Conservation (phyloP, 2,329 filamentous ascomycete species). For the Neurospora sp. region DNA sequence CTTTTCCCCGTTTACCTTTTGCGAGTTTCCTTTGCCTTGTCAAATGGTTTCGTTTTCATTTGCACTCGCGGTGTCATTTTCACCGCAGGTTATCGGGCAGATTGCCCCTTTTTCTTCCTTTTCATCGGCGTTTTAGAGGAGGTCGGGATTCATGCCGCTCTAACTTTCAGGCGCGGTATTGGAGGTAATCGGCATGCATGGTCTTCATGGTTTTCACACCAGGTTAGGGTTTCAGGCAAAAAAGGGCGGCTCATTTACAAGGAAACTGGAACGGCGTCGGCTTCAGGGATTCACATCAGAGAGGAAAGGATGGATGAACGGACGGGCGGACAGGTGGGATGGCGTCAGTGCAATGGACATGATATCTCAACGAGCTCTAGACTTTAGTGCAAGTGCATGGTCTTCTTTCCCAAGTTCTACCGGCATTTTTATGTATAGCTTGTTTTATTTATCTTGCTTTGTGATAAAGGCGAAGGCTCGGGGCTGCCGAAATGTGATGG, state of each 20-base stretch:
- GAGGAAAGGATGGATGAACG: neutral
- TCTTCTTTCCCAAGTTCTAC: neutral
- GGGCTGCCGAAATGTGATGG: neutral
- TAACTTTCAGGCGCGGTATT: neutral
- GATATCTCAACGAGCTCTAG: neutral
- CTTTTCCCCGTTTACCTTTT: constrained; percentile 1
- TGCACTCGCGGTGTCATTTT: neutral
- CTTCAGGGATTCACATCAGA: neutral
- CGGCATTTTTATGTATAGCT: neutral
- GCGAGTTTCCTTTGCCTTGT: constrained; percentile 1
- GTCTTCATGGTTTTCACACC: neutral
- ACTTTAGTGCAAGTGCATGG: neutral
- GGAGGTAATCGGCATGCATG: neutral
- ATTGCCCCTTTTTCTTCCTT: neutral
- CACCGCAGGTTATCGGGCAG: neutral
- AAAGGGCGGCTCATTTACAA: neutral
- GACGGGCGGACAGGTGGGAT: neutral
- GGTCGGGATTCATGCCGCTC: neutral
- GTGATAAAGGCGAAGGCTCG: neutral
- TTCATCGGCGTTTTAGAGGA: neutral
- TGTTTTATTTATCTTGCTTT: neutral
- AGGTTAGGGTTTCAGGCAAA: neutral
- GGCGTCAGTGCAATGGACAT: neutral
- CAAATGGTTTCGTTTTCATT: constrained; percentile 1
- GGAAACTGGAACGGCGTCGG: neutral